Evolutionary conservation across 176 grass and related monocot genomes (phyloP), one percentile per base, ranked within the genome.

Genomic region (Raddia distichophylla): DNA sequence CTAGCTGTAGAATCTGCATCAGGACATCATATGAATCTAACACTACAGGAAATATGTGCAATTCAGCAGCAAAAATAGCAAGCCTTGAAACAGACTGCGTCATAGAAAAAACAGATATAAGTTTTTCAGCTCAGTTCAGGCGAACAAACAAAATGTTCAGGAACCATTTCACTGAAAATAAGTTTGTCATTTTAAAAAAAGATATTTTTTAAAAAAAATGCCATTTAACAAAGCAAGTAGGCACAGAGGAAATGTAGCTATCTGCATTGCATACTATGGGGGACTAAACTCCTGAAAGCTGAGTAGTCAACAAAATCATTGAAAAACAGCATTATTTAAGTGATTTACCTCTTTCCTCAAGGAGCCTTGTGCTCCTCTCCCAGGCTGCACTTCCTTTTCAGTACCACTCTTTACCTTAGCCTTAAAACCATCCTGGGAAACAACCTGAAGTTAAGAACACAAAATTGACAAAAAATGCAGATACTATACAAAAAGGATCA

Each of bases 331-430:
- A 57, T 68, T 19, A 27, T 74, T 9, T 19, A 9, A 60, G 75
- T 43, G 35, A 77, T 18, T 62, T 88, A 95, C 96, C 96, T 99
- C 93, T 90, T 91, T 88, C 45, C 92, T 86, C 85, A 91, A 88
- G 68, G 87, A 88, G 48, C 60, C 80, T 71, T 95, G 91, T 5
- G 78, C 91, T 33, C 76, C 83, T 64, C 87, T 80, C 60, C 53
- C 64, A 13, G 85, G 82, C 35, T 85, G 73, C 64, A 47, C 15
- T 71, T 90, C 87, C 64, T 82, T 88, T 1, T 84, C 80, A 6
- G 60, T n/a, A 65, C 79, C 87, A 73, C 62, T 67, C 69, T 85
- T 83, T 49, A 77, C 63, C 63, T 47, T 86, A 69, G 64, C 42
- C 51, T 81, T 88, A 73, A 84, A 87, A 63, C 34, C 85, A 57